Evolutionary conservation across 2,329 filamentous ascomycete genomes (phyloP).

Genomic region (Microdochium bolleyi): DNA sequence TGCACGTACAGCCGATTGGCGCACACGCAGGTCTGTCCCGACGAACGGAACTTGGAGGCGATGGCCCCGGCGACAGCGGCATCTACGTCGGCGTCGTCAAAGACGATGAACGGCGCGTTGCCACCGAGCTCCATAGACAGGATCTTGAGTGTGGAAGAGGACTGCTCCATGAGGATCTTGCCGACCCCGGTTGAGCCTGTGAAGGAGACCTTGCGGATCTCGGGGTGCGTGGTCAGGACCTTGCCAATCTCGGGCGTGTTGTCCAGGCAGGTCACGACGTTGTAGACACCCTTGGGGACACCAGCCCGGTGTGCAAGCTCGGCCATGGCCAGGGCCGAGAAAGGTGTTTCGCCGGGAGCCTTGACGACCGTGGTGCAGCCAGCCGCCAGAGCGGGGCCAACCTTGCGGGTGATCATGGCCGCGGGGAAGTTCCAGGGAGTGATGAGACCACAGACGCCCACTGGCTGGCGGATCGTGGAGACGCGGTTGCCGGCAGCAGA

Average conservation of each 20-base stretch:
- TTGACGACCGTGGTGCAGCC: slow-evolving; percentile 93
- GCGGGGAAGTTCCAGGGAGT: slow-evolving; percentile 87
- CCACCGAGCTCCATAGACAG: slow-evolving; percentile 85
- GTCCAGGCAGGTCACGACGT: slow-evolving; percentile 71
- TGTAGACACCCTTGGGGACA: slow-evolving; percentile 84
- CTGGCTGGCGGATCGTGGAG: slow-evolving; percentile 72
- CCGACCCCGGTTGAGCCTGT: slow-evolving; percentile 70
- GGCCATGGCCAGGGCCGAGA: slow-evolving; percentile 79
- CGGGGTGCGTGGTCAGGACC: slow-evolving; percentile 66
- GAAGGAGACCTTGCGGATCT: slow-evolving; percentile 85
- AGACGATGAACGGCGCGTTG: slow-evolving; percentile 94
- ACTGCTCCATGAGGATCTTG: slow-evolving; percentile 82
- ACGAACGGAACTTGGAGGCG: slow-evolving; percentile 84
- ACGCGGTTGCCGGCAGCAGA: slow-evolving; percentile 66
- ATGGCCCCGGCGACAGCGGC: slow-evolving; percentile 76
- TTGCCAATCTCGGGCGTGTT: slow-evolving; percentile 78
- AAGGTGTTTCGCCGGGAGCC: slow-evolving; percentile 85
- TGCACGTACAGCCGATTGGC: slow-evolving; percentile 81
- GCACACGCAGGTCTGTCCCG: slow-evolving; percentile 92
- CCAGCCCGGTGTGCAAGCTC: slow-evolving; percentile 83
- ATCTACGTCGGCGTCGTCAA: slow-evolving; percentile 89
- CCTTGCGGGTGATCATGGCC: slow-evolving; percentile 66
- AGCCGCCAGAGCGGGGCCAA: slow-evolving; percentile 74
- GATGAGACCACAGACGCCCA: slow-evolving; percentile 76
- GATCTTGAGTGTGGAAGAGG: slow-evolving; percentile 74